Conservation (phyloP, 2,329 filamentous ascomycete species). For the Xylariaceae sp. region DNA sequence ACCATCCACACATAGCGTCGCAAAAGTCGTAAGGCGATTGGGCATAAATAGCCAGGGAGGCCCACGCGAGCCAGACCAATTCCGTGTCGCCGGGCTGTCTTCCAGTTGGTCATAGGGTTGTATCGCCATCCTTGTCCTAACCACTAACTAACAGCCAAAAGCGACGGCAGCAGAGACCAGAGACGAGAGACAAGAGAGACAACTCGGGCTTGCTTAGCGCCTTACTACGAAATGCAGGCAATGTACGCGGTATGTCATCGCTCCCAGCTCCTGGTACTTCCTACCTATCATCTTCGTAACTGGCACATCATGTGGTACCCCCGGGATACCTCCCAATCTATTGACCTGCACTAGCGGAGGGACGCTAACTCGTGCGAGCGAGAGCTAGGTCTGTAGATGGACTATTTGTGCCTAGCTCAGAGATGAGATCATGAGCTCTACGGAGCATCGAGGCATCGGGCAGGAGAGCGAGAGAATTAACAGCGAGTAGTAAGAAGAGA, state of each 20-base stretch:
- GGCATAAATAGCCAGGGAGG: conserved; percentile 36
- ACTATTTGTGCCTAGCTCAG: background rate
- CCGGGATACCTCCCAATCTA: background rate
- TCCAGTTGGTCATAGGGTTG: conserved; percentile 41
- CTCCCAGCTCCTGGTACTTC: background rate
- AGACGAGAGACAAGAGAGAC: conserved; percentile 25
- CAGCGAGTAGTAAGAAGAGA: background rate
- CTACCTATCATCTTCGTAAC: background rate
- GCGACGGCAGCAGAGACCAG: no score
- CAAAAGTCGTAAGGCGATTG: conserved; percentile 28
- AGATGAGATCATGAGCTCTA: background rate
- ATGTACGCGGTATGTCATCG: conserved; percentile 8
- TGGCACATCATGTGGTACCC: background rate
- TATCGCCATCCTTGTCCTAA: conserved; percentile 29
- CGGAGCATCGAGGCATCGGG: background rate
- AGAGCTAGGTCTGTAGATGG: no score
- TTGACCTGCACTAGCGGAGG: background rate
- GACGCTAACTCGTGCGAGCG: background rate
- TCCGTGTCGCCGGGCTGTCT: conserved; percentile 36
- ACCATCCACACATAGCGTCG: background rate
- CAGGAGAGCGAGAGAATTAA: conserved; percentile 10
- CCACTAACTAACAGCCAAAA: conserved; percentile 10
- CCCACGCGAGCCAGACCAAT: conserved; percentile 36
- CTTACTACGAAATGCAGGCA: conserved; percentile 1
- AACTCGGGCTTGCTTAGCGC: conserved; percentile 27